phyloP scores from a whole-genome alignment of 169 alveolate species.

The Plasmodium vinckei region DNA sequence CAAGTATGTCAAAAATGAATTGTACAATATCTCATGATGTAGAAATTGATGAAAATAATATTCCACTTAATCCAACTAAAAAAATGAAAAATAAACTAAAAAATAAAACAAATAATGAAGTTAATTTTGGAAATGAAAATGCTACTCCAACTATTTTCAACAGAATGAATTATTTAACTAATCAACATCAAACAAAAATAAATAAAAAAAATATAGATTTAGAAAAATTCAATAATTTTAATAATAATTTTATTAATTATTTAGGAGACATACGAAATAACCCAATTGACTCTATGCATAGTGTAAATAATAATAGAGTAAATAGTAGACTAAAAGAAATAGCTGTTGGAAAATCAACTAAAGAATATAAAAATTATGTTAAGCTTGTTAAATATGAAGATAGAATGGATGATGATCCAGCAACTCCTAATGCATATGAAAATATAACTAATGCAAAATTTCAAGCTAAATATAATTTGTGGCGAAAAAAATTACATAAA shows the following conservation, averaged over 20 bases:
- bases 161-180: background rate
- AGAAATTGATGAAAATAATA: constrained; percentile 59
- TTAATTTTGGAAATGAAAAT: background rate
- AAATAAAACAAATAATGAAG: background rate
- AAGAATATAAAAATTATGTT: constrained; percentile 86
- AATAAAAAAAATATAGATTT: constrained; percentile 39
- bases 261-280: constrained; percentile 74
- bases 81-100: constrained; percentile 62
- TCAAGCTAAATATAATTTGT: constrained; percentile 82
- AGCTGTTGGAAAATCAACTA: constrained; percentile 86
- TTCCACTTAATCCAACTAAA: constrained; percentile 83
- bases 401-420: constrained; percentile 84
- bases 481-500: constrained; percentile 85
- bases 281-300: constrained; percentile 14
- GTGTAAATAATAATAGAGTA: constrained; percentile 69
- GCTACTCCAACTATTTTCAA: background rate
- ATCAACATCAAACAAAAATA: background rate
- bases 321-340: constrained; percentile 84
- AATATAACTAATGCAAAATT: constrained; percentile 83
- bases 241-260: constrained; percentile 57
- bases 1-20: constrained; percentile 28
- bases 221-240: constrained; percentile 78
- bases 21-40: constrained; percentile 45
- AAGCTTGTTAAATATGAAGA: constrained; percentile 81
- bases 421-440: constrained; percentile 84